Evolutionary conservation across 2,329 filamentous ascomycete species (phyloP), one percentile per base, ranked within the genome.

Genomic region (Colletotrichum musae): DNA sequence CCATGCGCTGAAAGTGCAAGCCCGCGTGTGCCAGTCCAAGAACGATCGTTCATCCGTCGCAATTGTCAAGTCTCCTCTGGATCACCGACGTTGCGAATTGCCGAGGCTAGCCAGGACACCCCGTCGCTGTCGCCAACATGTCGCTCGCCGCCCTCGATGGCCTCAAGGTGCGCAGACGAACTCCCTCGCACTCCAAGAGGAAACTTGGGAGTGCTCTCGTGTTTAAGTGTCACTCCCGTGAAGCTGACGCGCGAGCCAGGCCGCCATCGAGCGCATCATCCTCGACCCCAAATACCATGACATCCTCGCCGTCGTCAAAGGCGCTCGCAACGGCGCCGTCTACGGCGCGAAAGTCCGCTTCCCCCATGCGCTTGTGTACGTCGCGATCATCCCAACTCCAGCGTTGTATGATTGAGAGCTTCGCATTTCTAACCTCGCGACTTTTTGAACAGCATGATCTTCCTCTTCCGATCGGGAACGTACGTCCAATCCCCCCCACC

Each of bases 301-400:
- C 76, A 80, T 94, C 64, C 89, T 99, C 71, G 90, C 93, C 66
- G 87, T 99, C 74, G 80, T 97, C 80, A 99, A 99, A 88, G 94
- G 91, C 76, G 93, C 96, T 74, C 94, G 96, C 82, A 99, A 98
- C 90, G 96, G 96, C 80, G 91, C 95, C 73, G 94, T 99, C 72
- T 99, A 99, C 83, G 96, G 96, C 70, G 91, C 93, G 76, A 98
- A 98, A 89, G 94, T 99, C 81, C 95, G 96, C 72, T 98, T 99
- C 84, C 96, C 96, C 73, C 96, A 99, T 84, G 96, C 96, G 70
- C 88, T 99, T 74, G 96, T 99, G 85, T 87, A 81, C 72, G 84
- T 72, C 15, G 45, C 32, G 6, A 58, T 59, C 12, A 3, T 36
- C 32, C 32, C 32, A 7, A 36, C 18, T 10, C 28, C 36, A 4